A percentile compares a stretch with the other conserved stretches of the same genome.
Evolutionary conservation across 306 rosid species (phyloP).

Genomic region (Delonix regia): DNA sequence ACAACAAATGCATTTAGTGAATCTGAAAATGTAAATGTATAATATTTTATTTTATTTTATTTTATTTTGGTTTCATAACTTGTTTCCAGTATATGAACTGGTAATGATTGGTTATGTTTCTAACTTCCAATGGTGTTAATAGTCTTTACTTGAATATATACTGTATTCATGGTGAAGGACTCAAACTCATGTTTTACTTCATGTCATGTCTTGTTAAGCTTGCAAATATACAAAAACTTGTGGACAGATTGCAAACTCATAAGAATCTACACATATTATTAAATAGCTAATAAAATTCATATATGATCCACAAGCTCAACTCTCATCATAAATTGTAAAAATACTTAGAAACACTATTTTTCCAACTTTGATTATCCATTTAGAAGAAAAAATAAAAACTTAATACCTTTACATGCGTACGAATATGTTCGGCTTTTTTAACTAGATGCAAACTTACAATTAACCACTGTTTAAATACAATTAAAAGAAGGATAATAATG

Average conservation of each 20-base stretch:
- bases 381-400: no score
- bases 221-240: no score
- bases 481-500: no score
- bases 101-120: slow-evolving; percentile 4
- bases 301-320: not conserved
- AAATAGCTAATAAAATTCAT: not conserved
- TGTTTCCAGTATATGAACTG: not conserved
- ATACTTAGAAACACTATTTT: no score
- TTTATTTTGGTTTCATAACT: not conserved
- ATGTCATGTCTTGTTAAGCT: not conserved
- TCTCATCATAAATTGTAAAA: not conserved
- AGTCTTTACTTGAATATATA: slow-evolving; percentile 5
- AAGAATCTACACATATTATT: not conserved
- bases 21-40: slow-evolving; percentile 24
- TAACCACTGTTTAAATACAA: no score
- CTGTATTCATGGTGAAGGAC: not conserved
- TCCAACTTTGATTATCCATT: no score
- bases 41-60: no score
- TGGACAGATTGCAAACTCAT: not conserved
- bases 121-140: not conserved
- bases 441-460: no score
- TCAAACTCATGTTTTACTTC: not conserved
- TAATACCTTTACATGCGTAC: no score
- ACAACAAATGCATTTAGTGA: slow-evolving; percentile 51
- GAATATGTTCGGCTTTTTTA: no score